Base-by-base conservation (phyloP, 2,329 filamentous ascomycete genomes). In the Ceratocystis destructans region DNA sequence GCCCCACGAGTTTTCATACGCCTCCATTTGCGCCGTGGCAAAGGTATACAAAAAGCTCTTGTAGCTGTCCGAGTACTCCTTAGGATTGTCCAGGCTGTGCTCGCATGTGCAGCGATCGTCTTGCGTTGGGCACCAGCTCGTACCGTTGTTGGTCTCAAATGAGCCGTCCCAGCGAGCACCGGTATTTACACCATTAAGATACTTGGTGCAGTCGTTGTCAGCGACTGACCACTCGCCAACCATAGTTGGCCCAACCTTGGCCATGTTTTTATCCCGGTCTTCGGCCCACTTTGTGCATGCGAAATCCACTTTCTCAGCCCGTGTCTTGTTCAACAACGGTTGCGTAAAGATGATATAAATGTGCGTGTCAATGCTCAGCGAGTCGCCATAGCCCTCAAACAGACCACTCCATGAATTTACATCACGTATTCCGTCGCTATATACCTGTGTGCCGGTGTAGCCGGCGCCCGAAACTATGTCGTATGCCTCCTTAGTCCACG, bases 341-440 rank as follows among this genome's bases (percentile, higher is more conserved):
- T 79, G 79, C 75, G 90, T 89, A 78, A 91, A 91, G 72, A 89
- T 89, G 68, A 87, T 85, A 73, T 91, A 91, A 72, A 90, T 87
- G 74, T 91, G 88, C 1, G 86, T 88, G 74, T 91, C 88, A n/a
- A 91, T 80, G 2, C 89, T 77, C 66, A 91, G 77, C 57, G 82
- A 78, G 22, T 82, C 76, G 4, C 78, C 76, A 68, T 83, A 79
- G 59, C 77, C 76, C 70, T 83, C 79, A 48, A 89, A 79, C 72
- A 85, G 81, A 50, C 83, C 84, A 71, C 89, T 80, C 88, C 88
- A 91, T 67, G 87, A 87, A 67, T 80, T 79, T 4, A 90, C 79
- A 33, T 87, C 87, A 70, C 87, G 78, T 75, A 91, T 90, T 3
- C 87, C 87, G 72, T 91, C 88, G 68, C 87, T 87, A 70, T 90